phyloP scores from a whole-genome alignment of 164 flowering plant species.

The Sedum album region DNA sequence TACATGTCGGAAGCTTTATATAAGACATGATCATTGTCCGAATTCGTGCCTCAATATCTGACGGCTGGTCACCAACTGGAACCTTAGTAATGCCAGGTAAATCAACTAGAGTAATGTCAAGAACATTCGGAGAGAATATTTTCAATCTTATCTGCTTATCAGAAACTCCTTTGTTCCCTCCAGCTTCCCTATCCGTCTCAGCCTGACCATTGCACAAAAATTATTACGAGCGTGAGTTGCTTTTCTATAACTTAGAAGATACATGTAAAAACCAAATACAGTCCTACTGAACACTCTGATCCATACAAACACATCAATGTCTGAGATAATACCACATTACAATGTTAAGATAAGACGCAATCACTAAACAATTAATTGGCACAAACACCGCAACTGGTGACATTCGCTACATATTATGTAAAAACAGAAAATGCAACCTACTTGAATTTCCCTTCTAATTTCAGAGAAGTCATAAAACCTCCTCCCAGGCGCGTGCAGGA shows the following conservation, averaged over 20 bases:
- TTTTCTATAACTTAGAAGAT: too few species aligned
- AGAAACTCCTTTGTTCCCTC: slow-evolving; percentile 79
- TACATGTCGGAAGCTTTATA: slow-evolving; percentile 71
- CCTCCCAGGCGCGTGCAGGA: slow-evolving; percentile 68
- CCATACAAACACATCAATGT: background rate
- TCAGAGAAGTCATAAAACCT: slow-evolving; percentile 62
- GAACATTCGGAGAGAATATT: slow-evolving; percentile 70
- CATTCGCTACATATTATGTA: background rate
- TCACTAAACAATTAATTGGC: background rate
- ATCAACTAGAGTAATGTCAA: slow-evolving; percentile 91
- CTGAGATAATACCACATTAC: background rate
- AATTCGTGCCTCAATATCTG: slow-evolving; percentile 86
- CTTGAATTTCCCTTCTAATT: slow-evolving; percentile 86
- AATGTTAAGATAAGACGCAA: background rate
- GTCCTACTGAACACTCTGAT: background rate
- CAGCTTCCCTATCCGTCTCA: slow-evolving; percentile 87
- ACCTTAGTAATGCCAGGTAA: slow-evolving; percentile 94
- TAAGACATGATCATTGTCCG: slow-evolving; percentile 90
- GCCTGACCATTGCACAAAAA: slow-evolving; percentile 30
- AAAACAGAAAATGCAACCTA: slow-evolving; percentile 12
- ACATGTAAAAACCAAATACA: too few species aligned
- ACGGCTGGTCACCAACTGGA: slow-evolving; percentile 97
- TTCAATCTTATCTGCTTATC: slow-evolving; percentile 56
- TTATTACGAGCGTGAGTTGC: background rate
- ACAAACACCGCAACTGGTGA: background rate